Conservation (phyloP, 1,284 basidiomycete genomes). For the Leccinum huronense region DNA sequence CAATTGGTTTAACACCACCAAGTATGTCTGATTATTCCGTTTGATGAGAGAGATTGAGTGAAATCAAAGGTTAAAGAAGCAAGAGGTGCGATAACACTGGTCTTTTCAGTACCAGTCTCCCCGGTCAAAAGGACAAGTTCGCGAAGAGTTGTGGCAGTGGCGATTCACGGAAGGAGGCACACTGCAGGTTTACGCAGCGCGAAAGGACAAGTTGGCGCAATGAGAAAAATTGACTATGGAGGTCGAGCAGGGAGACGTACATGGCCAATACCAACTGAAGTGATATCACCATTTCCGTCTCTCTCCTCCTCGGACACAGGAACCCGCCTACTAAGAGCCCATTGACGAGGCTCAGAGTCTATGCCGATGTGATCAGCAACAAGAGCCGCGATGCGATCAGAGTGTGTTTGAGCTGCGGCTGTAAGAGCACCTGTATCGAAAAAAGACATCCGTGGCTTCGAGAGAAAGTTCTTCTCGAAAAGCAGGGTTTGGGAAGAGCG, state of each 20-base stretch:
- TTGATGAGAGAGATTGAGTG: conserved; percentile 95
- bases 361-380: conserved; percentile 69
- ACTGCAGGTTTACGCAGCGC: conserved; percentile 89
- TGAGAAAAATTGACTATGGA: conserved; percentile 38
- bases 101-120: conserved; percentile 99
- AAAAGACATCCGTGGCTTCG: conserved; percentile 91
- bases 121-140: conserved; percentile 94
- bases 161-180: conserved; percentile 79
- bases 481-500: conserved; percentile 67
- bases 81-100: conserved; percentile 87
- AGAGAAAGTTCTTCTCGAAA: conserved; percentile 89
- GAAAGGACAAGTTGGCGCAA: conserved; percentile 60
- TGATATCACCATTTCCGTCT: conserved; percentile 59
- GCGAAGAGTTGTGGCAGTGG: conserved; percentile 66
- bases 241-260: conserved; percentile 51
- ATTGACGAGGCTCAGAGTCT: conserved; percentile 55
- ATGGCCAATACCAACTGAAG: conserved; percentile 58
- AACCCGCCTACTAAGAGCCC: conserved; percentile 57
- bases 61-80: conserved; percentile 80
- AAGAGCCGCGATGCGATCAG: conserved; percentile 48
- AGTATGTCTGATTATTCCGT: conserved; percentile 94
- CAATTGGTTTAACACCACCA: conserved; percentile 95
- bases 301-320: conserved; percentile 69
- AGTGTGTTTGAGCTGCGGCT: conserved; percentile 50
- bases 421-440: conserved; percentile 67